Evolutionary conservation across 2,329 filamentous ascomycete genomes (phyloP).

Genomic region (Beauveria sp.): DNA sequence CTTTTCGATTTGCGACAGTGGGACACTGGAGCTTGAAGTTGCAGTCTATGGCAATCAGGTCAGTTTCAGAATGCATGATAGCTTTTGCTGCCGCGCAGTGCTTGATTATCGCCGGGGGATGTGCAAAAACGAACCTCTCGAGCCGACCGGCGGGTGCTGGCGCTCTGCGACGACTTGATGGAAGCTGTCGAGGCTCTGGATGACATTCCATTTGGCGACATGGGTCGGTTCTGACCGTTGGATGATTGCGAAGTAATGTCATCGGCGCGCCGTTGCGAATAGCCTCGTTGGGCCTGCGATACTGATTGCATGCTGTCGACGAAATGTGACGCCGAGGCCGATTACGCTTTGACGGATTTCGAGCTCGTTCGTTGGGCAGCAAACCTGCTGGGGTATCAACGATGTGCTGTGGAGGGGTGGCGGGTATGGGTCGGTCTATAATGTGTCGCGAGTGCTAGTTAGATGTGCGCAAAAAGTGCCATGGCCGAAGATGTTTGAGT

Average conservation of each 20-base stretch:
- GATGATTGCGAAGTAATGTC: not conserved
- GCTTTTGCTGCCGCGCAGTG: not conserved
- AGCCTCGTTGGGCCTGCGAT: slow-evolving; percentile 3
- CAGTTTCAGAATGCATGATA: slow-evolving; percentile 14
- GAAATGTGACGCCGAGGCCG: not conserved
- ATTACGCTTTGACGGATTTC: not conserved
- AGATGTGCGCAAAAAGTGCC: not conserved
- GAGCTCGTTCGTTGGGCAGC: not conserved
- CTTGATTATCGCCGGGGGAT: not conserved
- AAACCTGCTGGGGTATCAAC: not conserved
- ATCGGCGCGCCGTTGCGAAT: slow-evolving; percentile 4
- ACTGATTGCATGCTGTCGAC: slow-evolving; percentile 3
- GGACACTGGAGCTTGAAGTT: slow-evolving; percentile 55
- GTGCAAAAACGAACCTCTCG: slow-evolving; percentile 1
- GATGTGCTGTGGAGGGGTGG: not conserved
- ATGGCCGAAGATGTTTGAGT: not conserved
- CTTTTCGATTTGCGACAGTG: slow-evolving; percentile 95
- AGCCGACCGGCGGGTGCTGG: slow-evolving; percentile 5
- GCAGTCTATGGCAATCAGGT: slow-evolving; percentile 23
- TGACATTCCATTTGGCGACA: slow-evolving; percentile 7
- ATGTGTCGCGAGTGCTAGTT: not conserved
- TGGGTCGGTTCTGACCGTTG: not conserved
- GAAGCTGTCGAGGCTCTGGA: slow-evolving; percentile 8
- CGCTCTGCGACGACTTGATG: slow-evolving; percentile 7
- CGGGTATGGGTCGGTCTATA: not conserved